Conservation (phyloP, 805 yeast genomes). For the Cyberlindnera suaveolens region DNA sequence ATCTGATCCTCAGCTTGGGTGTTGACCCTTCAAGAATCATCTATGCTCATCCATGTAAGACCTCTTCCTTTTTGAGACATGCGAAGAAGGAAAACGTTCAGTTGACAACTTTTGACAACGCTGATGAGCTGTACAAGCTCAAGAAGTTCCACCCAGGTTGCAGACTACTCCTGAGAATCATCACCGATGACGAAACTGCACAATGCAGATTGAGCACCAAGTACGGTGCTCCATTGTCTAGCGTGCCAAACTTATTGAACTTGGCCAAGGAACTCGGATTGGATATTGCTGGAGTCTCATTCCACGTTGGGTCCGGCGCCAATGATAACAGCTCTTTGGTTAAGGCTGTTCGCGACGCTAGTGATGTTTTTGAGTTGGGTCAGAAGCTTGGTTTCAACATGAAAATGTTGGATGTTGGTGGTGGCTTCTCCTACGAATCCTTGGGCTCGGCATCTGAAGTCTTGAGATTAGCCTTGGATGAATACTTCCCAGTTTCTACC, state of each 20-base stretch:
- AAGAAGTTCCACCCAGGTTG: conserved; percentile 62
- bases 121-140: conserved; percentile 76
- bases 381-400: conserved; percentile 38
- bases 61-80: conserved; percentile 71
- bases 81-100: conserved; percentile 53
- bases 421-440: conserved; percentile 71
- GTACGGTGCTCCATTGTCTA: conserved; percentile 70
- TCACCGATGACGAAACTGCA: conserved; percentile 85
- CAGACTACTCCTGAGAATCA: conserved; percentile 68
- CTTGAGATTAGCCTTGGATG: conserved; percentile 48
- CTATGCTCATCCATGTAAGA: conserved; percentile 93
- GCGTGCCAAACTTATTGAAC: conserved; percentile 49
- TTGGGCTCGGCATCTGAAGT: conserved; percentile 55
- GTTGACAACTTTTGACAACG: conserved; percentile 85
- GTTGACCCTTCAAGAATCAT: conserved; percentile 62
- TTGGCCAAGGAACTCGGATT: conserved; percentile 57
- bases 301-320: conserved; percentile 96
- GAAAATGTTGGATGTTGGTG: conserved; percentile 78
- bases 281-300: conserved; percentile 77
- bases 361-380: conserved; percentile 59
- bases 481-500: conserved; percentile 47
- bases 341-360: conserved; percentile 69
- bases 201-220: conserved; percentile 83
- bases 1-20: conserved; percentile 54
- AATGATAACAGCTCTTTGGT: conserved; percentile 59